Base-by-base conservation (phyloP, 2,329 filamentous ascomycete species). In the Talaromyces atroroseus region DNA sequence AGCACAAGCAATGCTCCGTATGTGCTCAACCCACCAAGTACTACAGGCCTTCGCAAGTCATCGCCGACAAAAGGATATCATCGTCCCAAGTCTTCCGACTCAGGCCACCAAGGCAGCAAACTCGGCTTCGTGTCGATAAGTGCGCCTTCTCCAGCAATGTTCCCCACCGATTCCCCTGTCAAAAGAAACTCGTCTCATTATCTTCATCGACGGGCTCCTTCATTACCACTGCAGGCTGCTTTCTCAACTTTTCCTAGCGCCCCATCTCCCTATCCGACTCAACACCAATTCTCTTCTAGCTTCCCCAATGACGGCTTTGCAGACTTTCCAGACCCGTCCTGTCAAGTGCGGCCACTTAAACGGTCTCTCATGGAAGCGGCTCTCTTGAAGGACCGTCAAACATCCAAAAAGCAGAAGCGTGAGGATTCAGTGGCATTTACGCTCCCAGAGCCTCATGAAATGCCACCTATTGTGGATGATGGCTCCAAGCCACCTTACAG, bases 401-500 rank as follows among this genome's bases (percentile, higher is more conserved):
- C 51, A 14, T 68, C 73, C 49, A 95, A 95, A 77, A 90, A 87
- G 74, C 72, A 77, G 48, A 90, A 85, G 68, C 66, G 77, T 40
- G 84, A 87, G 52, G 81, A 84, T 60, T 72, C 63, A 59, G 66
- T 55, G 3, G 59, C 71, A 32, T 74, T 79, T 57, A 72, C 80
- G 23, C 74, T 92, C 4, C 89, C 90, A 3, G 79, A 86, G 49
- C 86, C 86, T 49, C 82, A 88, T 61, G 87, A 90, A n/a, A 94
- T 96, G 76, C 89, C 91, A 5, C 72, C 78, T 5, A 84, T 96
- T 32, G 78, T 87, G 57, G 94, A 97, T 68, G 90, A 96, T 68
- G 92, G 92, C 65, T 79, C 80, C 55, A 97, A 99, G 71, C 94
- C 94, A 5, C 82, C 85, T 5, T 90, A 92, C 73, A 97, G 92